A percentile compares a stretch with the other conserved stretches of the same genome.
phyloP scores from a whole-genome alignment of 352 stramenopile genomes.

The Globisporangium echinulatum region DNA sequence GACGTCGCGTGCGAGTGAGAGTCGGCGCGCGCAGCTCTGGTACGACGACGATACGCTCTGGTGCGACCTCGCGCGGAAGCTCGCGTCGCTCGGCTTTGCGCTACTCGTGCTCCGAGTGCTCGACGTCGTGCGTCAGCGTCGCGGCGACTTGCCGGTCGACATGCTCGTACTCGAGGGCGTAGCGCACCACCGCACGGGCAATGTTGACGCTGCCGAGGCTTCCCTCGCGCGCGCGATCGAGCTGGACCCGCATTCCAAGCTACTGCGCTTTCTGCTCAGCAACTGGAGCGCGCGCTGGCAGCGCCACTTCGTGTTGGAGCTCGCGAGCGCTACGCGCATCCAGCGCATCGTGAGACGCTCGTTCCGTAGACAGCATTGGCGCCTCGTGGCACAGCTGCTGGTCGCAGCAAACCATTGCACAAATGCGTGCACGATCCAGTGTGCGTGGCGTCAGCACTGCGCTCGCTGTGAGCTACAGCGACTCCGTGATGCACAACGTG shows the following conservation, averaged over 20 bases:
- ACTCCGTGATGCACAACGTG: constrained; percentile 19
- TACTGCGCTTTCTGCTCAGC: constrained; percentile 41
- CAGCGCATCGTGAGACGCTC: constrained; percentile 22
- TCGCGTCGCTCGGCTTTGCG: constrained; percentile 40
- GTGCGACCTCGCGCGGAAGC: constrained; percentile 46
- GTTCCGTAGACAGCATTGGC: constrained; percentile 17
- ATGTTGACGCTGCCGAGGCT: constrained; percentile 21
- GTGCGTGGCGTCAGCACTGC: constrained; percentile 27
- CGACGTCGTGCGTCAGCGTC: constrained; percentile 19
- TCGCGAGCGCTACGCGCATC: constrained; percentile 24
- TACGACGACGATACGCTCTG: constrained; percentile 46
- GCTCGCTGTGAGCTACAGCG: constrained; percentile 18
- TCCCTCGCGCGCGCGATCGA: constrained; percentile 30
- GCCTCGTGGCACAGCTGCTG: constrained; percentile 11
- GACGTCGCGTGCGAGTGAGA: constrained; percentile 63
- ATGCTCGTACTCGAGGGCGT: constrained; percentile 40
- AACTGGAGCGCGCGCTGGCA: constrained; percentile 34
- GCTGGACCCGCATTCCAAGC: constrained; percentile 32
- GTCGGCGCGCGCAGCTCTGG: constrained; percentile 47
- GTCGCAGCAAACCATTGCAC: constrained; percentile 23
- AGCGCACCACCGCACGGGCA: constrained; percentile 27
- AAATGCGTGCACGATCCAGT: constrained; percentile 36
- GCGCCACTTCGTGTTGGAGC: constrained; percentile 32
- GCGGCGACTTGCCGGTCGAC: constrained; percentile 11
- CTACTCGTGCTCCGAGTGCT: constrained; percentile 30